Evolutionary conservation across 1,284 basidiomycete species (phyloP), one percentile per base, ranked within the genome.

Genomic region (Naganishia liquefaciens): DNA sequence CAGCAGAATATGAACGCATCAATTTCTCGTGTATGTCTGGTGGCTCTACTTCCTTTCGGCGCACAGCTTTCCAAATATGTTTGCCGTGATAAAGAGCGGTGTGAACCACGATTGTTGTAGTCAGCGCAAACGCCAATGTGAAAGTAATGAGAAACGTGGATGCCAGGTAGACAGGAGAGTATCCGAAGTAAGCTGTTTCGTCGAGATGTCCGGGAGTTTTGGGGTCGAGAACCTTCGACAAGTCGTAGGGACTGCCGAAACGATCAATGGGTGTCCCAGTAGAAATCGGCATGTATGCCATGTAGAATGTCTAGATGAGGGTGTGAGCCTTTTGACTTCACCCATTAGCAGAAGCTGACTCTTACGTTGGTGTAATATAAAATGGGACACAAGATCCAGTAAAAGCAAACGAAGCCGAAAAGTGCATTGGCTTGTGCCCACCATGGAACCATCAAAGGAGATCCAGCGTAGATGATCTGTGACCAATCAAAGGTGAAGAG

Each of bases 21-120:
- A 98, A 82, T 80, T 95, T 95, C 68, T 91, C 88, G 75, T 99
- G 95, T 63, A 99, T 91, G 77, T 99, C 95, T 70, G 96, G 92
- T 67, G 87, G 87, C 79, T 96, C 93, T 7, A 88, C 82, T 55
- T 85, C 81, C 46, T 89, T 83, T 71, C 84, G 86, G 76, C 87
- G 87, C 66, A 95, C 72, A 2, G 89, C 89, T 51, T 86, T 85
- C 66, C 88, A 77, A 42, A 99, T 81, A 30, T 86, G 85, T 50
- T 84, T 84, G 0, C 94, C 93, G 76, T 98, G 91, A 75, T 94
- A 93, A n/a, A 99, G 81, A 3, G 84, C 64, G 0, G 94, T 95
- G 79, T 99, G 94, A 1, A 93, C 88, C 68, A 99, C 83, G 37
- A 94, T 85, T 54, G 89, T 88, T 0, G 92, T 93, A 30, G 87